Base-by-base conservation (phyloP, 2,329 filamentous ascomycete genomes). In the Shiraia sp. region DNA sequence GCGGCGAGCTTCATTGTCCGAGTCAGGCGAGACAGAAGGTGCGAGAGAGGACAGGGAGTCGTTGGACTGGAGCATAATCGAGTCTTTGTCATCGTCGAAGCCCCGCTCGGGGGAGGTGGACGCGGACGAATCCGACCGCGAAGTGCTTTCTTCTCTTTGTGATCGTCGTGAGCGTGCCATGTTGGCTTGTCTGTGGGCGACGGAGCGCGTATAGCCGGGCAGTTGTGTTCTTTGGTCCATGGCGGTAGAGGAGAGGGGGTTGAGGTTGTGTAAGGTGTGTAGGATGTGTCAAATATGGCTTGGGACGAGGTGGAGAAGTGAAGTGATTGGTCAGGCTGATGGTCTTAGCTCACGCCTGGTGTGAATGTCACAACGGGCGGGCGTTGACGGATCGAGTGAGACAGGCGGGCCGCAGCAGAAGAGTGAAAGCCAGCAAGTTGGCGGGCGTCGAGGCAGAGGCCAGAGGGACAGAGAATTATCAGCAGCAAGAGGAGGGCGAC, bases 21-120 rank as follows among this genome's bases (percentile, higher is more conserved):
- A 78, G 84, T 91, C 87, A 58, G 88, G 85, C 45, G 90, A 79
- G 46, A 87, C 86, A 32, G 87, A 87, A 24, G 90, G 82, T 38
- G 90, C 90, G 42, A 96, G 80, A 1, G 92, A 96, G 1, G 92
- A 96, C 67, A 93, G 82, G 3, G 92, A 96, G 73, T 96, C 92
- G 74, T 96, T 96, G 59, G 77, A 71, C 54, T 87, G 86, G 42
- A 80, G 81, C 66, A 87, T 86, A 70, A 93, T 93, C 71, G 93
- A 96, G 72, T 96, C 92, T 56, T 90, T 95, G 72, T 96, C 92
- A 64, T 91, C 87, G 71, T 95, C 90, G 63, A 90, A 87, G 65
- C 82, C 83, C 37, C 86, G 83, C 36, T 80, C 82, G 31, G 87
- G 87, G 1, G 87, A 90, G 64, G 86, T 88, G 43, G 85, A 87